Evolutionary conservation across 2,329 filamentous ascomycete genomes (phyloP), one percentile per base, ranked within the genome.

Genomic region (Monilinia polystroma): DNA sequence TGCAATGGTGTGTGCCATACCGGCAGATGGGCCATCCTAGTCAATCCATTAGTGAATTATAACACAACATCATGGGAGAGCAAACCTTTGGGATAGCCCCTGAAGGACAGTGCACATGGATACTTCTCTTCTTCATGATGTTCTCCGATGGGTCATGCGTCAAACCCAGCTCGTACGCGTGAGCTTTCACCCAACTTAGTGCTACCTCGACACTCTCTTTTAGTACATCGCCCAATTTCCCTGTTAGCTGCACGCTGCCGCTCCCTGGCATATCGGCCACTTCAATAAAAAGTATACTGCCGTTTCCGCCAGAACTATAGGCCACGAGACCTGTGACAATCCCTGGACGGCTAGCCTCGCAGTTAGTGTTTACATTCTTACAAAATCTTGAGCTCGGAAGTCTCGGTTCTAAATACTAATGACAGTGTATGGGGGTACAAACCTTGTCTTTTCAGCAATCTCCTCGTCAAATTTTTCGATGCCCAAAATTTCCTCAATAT

Each of bases 201-300:
- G 95, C 95, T 26, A 99, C 95, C 78, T 98, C 94, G 53, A 98
- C 95, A 70, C 90, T 94, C 79, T 99, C 95, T 79, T 98, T 98
- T 68, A 99, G 87, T 41, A 99, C 95, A 73, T 97, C 93, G 70
- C 95, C 95, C 8, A 99, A 87, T 78, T 96, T 98, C 69, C 95
- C 95, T 1, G 95, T 99, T 35, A 99, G 87, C 79, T 98, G 95
- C 47, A 99, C 92, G 64, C 90, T 89, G 45, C 95, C 95, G 66
- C 87, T 89, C 54, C 95, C 95, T 0, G 95, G 95, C 93, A 98
- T 98, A 76, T 97, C 93, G 14, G 94, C 92, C 55, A 97, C 92
- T 79, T 99, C 95, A 73, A 99, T 99, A 82, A 99, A 99, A 66
- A 99, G 84, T 74, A 99, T 99, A 76, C 91, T 93, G 70, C 95